Evolutionary conservation across 768 basidiomycete species (phyloP), one percentile per base, ranked within the genome.

Genomic region (Auriscalpium vulgare): DNA sequence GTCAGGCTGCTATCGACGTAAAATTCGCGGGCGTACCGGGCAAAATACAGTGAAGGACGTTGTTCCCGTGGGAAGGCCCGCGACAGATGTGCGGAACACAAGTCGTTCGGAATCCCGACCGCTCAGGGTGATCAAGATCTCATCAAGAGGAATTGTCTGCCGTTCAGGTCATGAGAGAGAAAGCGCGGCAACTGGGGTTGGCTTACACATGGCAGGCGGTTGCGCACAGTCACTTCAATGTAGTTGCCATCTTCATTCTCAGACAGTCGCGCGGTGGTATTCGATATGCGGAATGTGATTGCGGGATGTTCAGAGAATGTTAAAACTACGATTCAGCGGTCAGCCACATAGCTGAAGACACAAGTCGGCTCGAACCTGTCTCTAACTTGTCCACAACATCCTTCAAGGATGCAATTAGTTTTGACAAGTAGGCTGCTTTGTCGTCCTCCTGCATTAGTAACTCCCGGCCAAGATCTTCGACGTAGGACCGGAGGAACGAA

Each of bases 141-240:
- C 78, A 57, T 89, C 84, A 16, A 83, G 72, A 0, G 78, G 70
- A 17, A 97, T 56, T 8, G 72, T 68, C 91, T 95, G 56, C 7
- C 29, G 29, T 29, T 29, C 29, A 29, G 29, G 29, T 29, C 29
- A 53, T 47, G 29, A 10, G 47, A 53, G 23, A 38, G 16, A 10
- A 45, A 37, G 44, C 37, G 37, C 21, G 14, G 10, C 6, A 35
- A 16, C 23, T 17, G 34, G 11, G 14, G 37, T 44, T 21, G 47
- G 1, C 87, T 68, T 67, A 95, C 94, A 62, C 90, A 89, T 36
- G 90, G 85, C 21, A 95, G 67, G 40, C 70, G 69, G 64, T 92
- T 97, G 36, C 70, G 71, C 34, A 95, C 70, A 1, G 74, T 72
- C 16, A 87, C 76, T 53, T 80, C 71, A 16, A 95, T 64, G 59